Percentiles rank a stretch among this genome's conserved stretches.
Evolutionary conservation across 768 basidiomycete genomes (phyloP).

Genomic region (Phylloporus sp.): DNA sequence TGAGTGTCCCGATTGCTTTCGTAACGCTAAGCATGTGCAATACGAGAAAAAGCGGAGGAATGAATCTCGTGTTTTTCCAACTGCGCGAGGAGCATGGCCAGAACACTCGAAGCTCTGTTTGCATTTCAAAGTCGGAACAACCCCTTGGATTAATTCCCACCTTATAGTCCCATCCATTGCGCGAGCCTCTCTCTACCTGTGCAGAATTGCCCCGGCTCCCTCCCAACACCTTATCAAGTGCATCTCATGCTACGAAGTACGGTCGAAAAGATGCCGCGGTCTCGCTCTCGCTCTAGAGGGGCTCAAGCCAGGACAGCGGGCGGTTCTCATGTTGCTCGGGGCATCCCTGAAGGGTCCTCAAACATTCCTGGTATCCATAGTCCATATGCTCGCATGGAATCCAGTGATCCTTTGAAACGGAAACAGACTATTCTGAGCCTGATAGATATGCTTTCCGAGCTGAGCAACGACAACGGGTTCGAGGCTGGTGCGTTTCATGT

Average conservation of each 20-base stretch:
- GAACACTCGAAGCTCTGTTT: slow-evolving; percentile 32
- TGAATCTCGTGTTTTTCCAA: slow-evolving; percentile 35
- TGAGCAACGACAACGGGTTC: slow-evolving; percentile 38
- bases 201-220: slow-evolving; percentile 22
- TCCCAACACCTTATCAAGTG: slow-evolving; percentile 20
- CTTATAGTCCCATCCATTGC: slow-evolving; percentile 26
- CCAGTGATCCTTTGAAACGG: slow-evolving; percentile 31
- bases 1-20: slow-evolving; percentile 33
- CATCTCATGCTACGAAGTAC: slow-evolving; percentile 32
- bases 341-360: slow-evolving; percentile 26
- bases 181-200: slow-evolving; percentile 14
- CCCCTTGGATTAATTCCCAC: slow-evolving; percentile 26
- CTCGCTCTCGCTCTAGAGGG: slow-evolving; percentile 26
- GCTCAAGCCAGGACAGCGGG: slow-evolving; percentile 26
- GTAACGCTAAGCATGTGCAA: slow-evolving; percentile 31
- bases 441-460: slow-evolving; percentile 44
- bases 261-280: slow-evolving; percentile 23
- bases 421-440: slow-evolving; percentile 46
- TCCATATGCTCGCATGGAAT: slow-evolving; percentile 29
- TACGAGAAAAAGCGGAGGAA: slow-evolving; percentile 30
- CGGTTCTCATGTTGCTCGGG: slow-evolving; percentile 20
- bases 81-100: slow-evolving; percentile 34
- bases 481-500: slow-evolving; percentile 29
- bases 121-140: slow-evolving; percentile 33
- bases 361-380: slow-evolving; percentile 21